These are phyloP conservation scores for Glebionis coronaria DNA, from an alignment of 129 eudicot genomes.

Conservation along the genomic window DNA sequence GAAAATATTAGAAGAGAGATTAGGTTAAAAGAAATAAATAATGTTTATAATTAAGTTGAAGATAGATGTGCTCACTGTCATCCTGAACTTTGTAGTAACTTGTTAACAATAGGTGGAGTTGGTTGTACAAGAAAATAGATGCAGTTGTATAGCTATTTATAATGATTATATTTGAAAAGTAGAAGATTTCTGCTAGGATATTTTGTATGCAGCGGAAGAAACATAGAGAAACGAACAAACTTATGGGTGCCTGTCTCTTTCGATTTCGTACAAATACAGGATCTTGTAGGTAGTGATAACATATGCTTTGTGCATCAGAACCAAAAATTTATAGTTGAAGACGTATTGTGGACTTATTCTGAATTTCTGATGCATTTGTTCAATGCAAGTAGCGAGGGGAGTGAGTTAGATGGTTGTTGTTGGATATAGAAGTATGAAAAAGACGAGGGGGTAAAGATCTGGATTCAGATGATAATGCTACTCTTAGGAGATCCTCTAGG, in stretches of 20 bases:
- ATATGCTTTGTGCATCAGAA: neutral
- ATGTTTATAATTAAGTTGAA: neutral
- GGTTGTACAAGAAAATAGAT: slow-evolving; percentile 23
- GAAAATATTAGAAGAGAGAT: slow-evolving; percentile 30
- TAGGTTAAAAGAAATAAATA: slow-evolving; percentile 15
- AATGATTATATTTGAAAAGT: slow-evolving; percentile 30
- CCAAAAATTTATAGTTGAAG: neutral
- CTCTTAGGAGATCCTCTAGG: neutral
- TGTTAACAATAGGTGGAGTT: slow-evolving; percentile 15
- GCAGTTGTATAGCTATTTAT: slow-evolving; percentile 26
- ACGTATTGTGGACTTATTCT: neutral
- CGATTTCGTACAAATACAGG: slow-evolving; percentile 20
- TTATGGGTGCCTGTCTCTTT: slow-evolving; percentile 39
- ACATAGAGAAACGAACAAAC: slow-evolving; percentile 51
- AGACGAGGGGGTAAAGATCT: neutral
- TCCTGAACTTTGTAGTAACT: slow-evolving; percentile 38
- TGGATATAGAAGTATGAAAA: neutral
- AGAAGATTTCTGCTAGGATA: slow-evolving; percentile 29
- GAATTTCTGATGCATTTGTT: neutral
- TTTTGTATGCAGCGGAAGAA: slow-evolving; percentile 32
- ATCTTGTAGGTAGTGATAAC: slow-evolving; percentile 11
- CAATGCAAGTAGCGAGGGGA: neutral
- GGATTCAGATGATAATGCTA: neutral
- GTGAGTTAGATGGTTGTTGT: neutral
- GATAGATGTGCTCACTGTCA: slow-evolving; percentile 57